Evolutionary conservation across 768 basidiomycete species (phyloP).

Genomic region (Dentipellis sp.): DNA sequence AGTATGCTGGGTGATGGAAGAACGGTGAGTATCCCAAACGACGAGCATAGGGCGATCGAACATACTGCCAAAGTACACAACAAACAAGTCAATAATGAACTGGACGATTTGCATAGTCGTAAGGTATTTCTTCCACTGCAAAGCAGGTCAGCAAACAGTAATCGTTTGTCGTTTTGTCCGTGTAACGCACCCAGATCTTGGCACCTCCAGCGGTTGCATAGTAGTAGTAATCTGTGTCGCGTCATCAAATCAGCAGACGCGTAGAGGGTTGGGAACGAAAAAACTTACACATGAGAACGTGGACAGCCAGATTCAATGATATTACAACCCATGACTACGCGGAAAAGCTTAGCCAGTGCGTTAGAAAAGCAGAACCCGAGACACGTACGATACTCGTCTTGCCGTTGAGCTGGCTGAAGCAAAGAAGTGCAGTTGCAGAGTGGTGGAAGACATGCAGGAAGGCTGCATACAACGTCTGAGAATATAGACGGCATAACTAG

Average conservation of each 20-base stretch:
- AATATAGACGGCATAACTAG: not conserved
- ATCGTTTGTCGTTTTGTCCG: too few species aligned
- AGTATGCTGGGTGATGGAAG: conserved; percentile 44
- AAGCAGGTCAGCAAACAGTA: conserved; percentile 1
- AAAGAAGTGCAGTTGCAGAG: conserved; percentile 92
- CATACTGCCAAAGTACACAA: conserved; percentile 94
- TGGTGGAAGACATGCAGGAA: conserved; percentile 99
- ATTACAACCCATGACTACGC: conserved; percentile 95
- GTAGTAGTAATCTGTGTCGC: conserved; percentile 86
- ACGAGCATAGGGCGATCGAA: conserved; percentile 15
- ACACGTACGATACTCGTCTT: conserved; percentile 73
- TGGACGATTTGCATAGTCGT: conserved; percentile 96
- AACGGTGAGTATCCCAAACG: not conserved
- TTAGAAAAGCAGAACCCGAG: not conserved
- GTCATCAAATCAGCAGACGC: too few species aligned
- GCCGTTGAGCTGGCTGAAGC: conserved; percentile 91
- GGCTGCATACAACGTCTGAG: conserved; percentile 35
- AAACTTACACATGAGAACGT: conserved; percentile 93
- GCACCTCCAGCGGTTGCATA: conserved; percentile 96
- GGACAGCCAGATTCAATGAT: conserved; percentile 80
- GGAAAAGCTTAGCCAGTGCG: not conserved
- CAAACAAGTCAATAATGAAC: conserved; percentile 84
- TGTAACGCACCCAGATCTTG: conserved; percentile 77
- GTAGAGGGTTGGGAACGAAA: too few species aligned
- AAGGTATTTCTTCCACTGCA: conserved; percentile 96